Percentiles rank a stretch among this genome's conserved stretches.
Evolutionary conservation across 2,329 filamentous ascomycete species (phyloP).

Genomic region (Claviceps sorghi): DNA sequence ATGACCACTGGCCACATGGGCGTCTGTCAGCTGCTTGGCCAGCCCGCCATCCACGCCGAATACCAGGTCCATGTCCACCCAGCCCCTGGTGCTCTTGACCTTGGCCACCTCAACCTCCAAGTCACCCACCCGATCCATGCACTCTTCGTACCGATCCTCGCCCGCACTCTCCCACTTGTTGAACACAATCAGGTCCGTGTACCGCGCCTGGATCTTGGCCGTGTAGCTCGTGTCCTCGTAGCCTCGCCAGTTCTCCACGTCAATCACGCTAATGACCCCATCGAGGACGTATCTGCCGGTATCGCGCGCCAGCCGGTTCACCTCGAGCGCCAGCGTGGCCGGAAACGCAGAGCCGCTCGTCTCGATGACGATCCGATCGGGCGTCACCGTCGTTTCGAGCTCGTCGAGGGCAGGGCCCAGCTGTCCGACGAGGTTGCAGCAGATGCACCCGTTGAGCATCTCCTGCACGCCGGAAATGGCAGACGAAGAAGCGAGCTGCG

Average conservation of each 20-base stretch:
- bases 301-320: slow-evolving; percentile 64
- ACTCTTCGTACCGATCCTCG: slow-evolving; percentile 62
- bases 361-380: slow-evolving; percentile 86
- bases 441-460: slow-evolving; percentile 93
- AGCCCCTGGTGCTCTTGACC: slow-evolving; percentile 72
- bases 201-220: slow-evolving; percentile 72
- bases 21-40: slow-evolving; percentile 38
- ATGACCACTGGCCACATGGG: slow-evolving; percentile 14
- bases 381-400: slow-evolving; percentile 42
- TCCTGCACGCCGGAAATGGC: slow-evolving; percentile 84
- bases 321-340: slow-evolving; percentile 78
- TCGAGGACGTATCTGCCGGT: slow-evolving; percentile 60
- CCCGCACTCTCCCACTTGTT: slow-evolving; percentile 80
- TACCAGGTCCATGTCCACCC: slow-evolving; percentile 62
- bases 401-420: slow-evolving; percentile 66
- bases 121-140: slow-evolving; percentile 65
- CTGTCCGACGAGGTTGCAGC: slow-evolving; percentile 94
- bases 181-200: slow-evolving; percentile 80
- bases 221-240: slow-evolving; percentile 88
- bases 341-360: slow-evolving; percentile 81
- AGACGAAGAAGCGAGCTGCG: slow-evolving; percentile 67
- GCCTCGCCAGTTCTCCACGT: slow-evolving; percentile 89
- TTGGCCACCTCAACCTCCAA: slow-evolving; percentile 67
- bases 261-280: slow-evolving; percentile 77
- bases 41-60: slow-evolving; percentile 80